Percentiles rank a stretch among this genome's conserved stretches.
These are phyloP conservation scores for Penicillium herquei DNA, from an alignment of 495 filamentous ascomycete species.

Conservation along the genomic window DNA sequence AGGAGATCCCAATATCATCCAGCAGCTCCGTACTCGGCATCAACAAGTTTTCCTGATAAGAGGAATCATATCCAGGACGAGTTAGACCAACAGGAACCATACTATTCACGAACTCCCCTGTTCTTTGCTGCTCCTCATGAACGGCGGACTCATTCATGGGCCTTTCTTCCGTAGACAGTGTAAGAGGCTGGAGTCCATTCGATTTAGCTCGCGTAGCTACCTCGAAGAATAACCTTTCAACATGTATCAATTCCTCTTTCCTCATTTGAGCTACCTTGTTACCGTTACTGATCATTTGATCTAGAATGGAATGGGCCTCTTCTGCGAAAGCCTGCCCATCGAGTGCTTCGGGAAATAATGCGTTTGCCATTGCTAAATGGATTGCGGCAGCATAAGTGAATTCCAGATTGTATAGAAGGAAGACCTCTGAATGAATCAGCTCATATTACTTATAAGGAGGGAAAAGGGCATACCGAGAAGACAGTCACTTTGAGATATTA, in stretches of 20 bases:
- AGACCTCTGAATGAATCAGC: constrained; percentile 26
- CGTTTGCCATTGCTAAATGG: constrained; percentile 29
- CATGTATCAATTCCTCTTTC: constrained; percentile 24
- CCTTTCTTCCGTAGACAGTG: not conserved
- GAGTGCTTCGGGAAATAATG: constrained; percentile 26
- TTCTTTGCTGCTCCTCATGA: not conserved
- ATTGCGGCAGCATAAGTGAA: constrained; percentile 36
- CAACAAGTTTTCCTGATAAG: not conserved
- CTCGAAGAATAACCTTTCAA: constrained; percentile 26
- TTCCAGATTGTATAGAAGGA: constrained; percentile 41
- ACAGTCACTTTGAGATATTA: constrained; percentile 30
- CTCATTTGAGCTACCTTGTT: constrained; percentile 30
- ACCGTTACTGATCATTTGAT: constrained; percentile 35
- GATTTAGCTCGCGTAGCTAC: constrained; percentile 17
- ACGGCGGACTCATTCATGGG: not conserved
- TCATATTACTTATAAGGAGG: not conserved
- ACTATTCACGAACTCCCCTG: too few species aligned
- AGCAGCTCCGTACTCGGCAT: constrained; percentile 19
- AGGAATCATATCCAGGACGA: not conserved
- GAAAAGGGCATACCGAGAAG: constrained; percentile 29
- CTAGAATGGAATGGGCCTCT: constrained; percentile 27
- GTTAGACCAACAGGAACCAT: not conserved
- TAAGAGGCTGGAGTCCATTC: constrained; percentile 14
- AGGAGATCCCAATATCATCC: constrained; percentile 32
- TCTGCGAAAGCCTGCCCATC: constrained; percentile 17